A percentile compares a stretch with the other conserved stretches of the same genome.
phyloP scores from a whole-genome alignment of 1,284 basidiomycete species.

The Ustilago xerochloae region DNA sequence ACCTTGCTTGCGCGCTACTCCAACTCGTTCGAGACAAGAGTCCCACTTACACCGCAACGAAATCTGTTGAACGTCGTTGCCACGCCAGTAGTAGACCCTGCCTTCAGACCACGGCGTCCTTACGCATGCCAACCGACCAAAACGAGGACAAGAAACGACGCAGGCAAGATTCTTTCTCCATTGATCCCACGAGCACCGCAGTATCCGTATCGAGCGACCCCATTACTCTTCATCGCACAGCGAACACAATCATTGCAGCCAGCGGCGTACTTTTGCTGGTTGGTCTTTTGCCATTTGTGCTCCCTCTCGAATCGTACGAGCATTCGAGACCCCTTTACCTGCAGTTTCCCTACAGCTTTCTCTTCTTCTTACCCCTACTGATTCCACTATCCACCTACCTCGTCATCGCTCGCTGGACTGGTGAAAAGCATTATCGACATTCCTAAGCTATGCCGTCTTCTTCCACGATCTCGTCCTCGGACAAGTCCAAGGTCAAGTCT shows the following conservation, averaged over 20 bases:
- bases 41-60: no score
- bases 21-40: no score
- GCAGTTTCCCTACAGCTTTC: constrained; percentile 44
- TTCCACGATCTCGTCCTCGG: constrained; percentile 60
- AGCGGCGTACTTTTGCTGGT: constrained; percentile 32
- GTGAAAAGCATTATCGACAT: constrained; percentile 55
- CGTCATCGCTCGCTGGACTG: constrained; percentile 64
- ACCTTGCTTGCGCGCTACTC: no score
- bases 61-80: no score
- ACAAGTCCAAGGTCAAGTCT: constrained; percentile 66
- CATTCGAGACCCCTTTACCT: constrained; percentile 19
- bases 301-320: background rate
- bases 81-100: no score
- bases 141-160: constrained; percentile 10
- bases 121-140: constrained; percentile 13
- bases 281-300: constrained; percentile 10
- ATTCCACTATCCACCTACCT: constrained; percentile 60
- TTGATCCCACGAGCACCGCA: constrained; percentile 1
- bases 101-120: background rate
- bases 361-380: constrained; percentile 58
- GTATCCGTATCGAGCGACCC: background rate
- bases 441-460: constrained; percentile 60
- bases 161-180: constrained; percentile 29
- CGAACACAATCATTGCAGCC: constrained; percentile 16
- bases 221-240: background rate